These are phyloP conservation scores for Teunomyces aglyptinius DNA, from an alignment of 805 yeast genomes.

Conservation along the genomic window DNA sequence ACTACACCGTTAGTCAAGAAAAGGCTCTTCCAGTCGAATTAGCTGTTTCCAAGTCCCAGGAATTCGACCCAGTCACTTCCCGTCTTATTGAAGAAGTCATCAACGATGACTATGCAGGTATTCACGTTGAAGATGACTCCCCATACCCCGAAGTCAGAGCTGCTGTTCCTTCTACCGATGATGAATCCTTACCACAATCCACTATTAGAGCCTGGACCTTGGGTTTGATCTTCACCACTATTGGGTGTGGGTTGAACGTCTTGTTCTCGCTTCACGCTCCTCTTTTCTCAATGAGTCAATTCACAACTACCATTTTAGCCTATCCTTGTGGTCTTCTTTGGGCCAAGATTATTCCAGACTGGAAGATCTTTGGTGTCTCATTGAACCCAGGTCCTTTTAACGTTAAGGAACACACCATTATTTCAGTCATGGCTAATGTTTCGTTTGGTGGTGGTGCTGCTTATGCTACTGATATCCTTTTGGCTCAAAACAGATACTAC, in stretches of 20 bases:
- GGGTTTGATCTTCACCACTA: constrained; percentile 48
- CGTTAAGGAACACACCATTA: constrained; percentile 58
- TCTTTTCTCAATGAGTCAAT: constrained; percentile 46
- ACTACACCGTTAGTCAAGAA: background rate
- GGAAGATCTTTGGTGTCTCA: constrained; percentile 29
- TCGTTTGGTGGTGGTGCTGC: constrained; percentile 45
- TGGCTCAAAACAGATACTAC: constrained; percentile 52
- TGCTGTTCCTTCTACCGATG: constrained; percentile 53
- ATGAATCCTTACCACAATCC: constrained; percentile 47
- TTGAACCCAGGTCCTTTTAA: constrained; percentile 64
- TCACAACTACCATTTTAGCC: constrained; percentile 58
- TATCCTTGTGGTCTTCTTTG: constrained; percentile 58
- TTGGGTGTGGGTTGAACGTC: constrained; percentile 59
- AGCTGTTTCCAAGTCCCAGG: constrained; percentile 25
- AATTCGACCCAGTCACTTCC: constrained; percentile 34
- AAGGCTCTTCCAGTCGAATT: constrained; percentile 3
- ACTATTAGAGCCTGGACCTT: constrained; percentile 56
- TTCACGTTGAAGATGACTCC: constrained; percentile 42
- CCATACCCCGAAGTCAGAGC: constrained; percentile 71
- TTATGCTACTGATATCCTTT: constrained; percentile 55
- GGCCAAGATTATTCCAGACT: constrained; percentile 37
- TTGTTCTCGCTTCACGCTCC: constrained; percentile 61
- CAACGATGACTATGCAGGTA: constrained; percentile 40
- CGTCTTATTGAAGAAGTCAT: constrained; percentile 19
- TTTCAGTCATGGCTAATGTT: constrained; percentile 53